Evolutionary conservation across 2,329 filamentous ascomycete genomes (phyloP), one percentile per base, ranked within the genome.

Genomic region (Alternaria hordeiaustralica): DNA sequence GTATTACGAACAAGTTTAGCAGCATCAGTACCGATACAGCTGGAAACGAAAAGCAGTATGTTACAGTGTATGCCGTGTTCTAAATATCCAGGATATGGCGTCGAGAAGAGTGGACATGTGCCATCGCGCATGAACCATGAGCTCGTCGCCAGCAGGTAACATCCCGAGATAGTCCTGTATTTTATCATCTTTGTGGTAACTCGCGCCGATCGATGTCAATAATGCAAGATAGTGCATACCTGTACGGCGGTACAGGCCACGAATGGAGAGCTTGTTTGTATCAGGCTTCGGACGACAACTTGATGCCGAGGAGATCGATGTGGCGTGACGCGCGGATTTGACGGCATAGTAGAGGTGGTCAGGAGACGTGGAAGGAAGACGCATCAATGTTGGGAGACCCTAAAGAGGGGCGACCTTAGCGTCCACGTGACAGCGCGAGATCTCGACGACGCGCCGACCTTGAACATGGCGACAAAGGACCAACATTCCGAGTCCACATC

Each of bases 351-450:
- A 15, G 44, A 23, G 13, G 44, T 46, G 13, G 13, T 25, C 18
- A n/a, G 45, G 18, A 11, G 13, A 15, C 13, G 23, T 28, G 15
- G 12, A 44, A 55, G 25, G 12, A 47, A 12, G 21, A 20, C 8
- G 20, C 20, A 9, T 25, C 21, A 3, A 25, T n/a, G 30, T 30
- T 12, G 47, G 11, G 5, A 6, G n/a, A 51, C 18, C 13, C 23
- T 5, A 21, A 13, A 12, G 43, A 47, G 41, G 41, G 55, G 20
- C 23, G 26, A 8, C 20, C 18, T 18, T 63, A 55, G 60, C 54
- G 33, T 55, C 6, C 65, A 67, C 65, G 63, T 67, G 65, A 65
- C 9, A 55, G 47, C 64, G 64, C 49, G 64, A 53, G 62, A 30
- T 26, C 49, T 45, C 15, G 20, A 43, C 25, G 54, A 68, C 66